These are phyloP conservation scores for Epichloe uncinata DNA, from an alignment of 2,329 filamentous ascomycete species.

Conservation along the genomic window DNA sequence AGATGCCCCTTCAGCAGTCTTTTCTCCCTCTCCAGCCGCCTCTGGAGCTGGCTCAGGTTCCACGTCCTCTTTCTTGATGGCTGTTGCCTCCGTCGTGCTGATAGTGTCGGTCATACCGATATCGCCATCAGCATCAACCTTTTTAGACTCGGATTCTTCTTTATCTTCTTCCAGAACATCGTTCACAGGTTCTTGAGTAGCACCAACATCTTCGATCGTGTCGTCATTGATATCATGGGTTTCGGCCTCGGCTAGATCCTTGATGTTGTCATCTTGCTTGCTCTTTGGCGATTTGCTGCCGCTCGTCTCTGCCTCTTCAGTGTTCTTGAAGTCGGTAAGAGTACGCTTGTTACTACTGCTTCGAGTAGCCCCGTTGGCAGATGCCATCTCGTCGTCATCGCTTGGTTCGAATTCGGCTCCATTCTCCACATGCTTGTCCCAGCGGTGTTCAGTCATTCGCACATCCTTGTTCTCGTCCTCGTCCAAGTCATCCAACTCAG, in stretches of 20 bases:
- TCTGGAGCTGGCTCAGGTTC: constrained; percentile 20
- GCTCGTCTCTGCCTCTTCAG: constrained; percentile 25
- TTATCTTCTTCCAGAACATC: constrained; percentile 10
- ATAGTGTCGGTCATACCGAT: constrained; percentile 34
- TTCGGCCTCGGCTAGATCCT: constrained; percentile 17
- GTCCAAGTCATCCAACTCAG: constrained; percentile 55
- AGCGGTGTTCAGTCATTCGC: constrained; percentile 67
- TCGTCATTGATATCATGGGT: constrained; percentile 25
- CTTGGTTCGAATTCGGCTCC: constrained; percentile 78
- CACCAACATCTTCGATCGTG: constrained; percentile 31
- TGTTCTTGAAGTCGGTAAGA: constrained; percentile 38
- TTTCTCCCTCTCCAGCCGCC: constrained; percentile 19
- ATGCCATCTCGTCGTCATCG: constrained; percentile 73
- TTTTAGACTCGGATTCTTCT: constrained; percentile 12
- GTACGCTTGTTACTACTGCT: constrained; percentile 34
- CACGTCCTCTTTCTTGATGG: constrained; percentile 27
- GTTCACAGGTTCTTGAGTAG: constrained; percentile 15
- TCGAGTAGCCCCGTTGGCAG: constrained; percentile 55
- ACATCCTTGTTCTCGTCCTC: constrained; percentile 78
- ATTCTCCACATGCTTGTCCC: constrained; percentile 65
- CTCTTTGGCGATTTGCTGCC: constrained; percentile 23
- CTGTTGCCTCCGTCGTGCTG: constrained; percentile 16
- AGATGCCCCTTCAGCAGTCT: constrained; percentile 15
- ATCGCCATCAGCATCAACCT: constrained; percentile 35
- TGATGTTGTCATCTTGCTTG: constrained; percentile 16